phyloP scores from a whole-genome alignment of 495 filamentous ascomycete genomes.

The Podospora australis region DNA sequence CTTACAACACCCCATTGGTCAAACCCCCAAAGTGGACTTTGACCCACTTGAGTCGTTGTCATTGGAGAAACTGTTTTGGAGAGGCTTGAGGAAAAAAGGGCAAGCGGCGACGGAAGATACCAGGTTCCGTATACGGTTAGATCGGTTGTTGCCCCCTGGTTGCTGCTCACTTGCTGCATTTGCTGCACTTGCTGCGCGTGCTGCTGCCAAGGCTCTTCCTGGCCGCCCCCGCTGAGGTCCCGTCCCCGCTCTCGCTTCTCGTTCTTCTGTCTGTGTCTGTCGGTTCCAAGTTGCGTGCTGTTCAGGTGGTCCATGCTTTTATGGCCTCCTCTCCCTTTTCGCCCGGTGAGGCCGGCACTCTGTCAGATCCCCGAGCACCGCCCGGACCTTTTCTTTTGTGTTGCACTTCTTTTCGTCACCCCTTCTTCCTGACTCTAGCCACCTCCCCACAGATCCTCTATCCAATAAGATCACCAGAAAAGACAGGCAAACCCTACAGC shows the following conservation, averaged over 20 bases:
- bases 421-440: slow-evolving; percentile 1
- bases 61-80: slow-evolving; percentile 18
- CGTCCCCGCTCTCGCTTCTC: slow-evolving; percentile 7
- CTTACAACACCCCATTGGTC: slow-evolving; percentile 18
- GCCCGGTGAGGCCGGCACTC: slow-evolving; percentile 22
- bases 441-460: background rate
- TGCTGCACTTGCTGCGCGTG: too few species aligned
- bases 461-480: background rate
- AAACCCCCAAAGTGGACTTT: slow-evolving; percentile 5
- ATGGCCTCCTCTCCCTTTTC: too few species aligned
- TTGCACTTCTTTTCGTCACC: background rate
- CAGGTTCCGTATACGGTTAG: slow-evolving; percentile 19
- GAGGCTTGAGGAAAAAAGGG: too few species aligned
- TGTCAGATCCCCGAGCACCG: slow-evolving; percentile 11
- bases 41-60: background rate
- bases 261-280: too few species aligned
- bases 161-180: too few species aligned
- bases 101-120: slow-evolving; percentile 19
- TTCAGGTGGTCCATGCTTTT: slow-evolving; percentile 8
- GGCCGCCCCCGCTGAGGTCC: slow-evolving; percentile 16
- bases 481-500: background rate
- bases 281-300: too few species aligned
- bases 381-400: slow-evolving; percentile 7
- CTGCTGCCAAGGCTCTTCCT: slow-evolving; percentile 8
- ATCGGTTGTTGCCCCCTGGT: slow-evolving; percentile 22